Base-by-base conservation (phyloP, 768 basidiomycete genomes). In the Rhodotorula toruloides region DNA sequence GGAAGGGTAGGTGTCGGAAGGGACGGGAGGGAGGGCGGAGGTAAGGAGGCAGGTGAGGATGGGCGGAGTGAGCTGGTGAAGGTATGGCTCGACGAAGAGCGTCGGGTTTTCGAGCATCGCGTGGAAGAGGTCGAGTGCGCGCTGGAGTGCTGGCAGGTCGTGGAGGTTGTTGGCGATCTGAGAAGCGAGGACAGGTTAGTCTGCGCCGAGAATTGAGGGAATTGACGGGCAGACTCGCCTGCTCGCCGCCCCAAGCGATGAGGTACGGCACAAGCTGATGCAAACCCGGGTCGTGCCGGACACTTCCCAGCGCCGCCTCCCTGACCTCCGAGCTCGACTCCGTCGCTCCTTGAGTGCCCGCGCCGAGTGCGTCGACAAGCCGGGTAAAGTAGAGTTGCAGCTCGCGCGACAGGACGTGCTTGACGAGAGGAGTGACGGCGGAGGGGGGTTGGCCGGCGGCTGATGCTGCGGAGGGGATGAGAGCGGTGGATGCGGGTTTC, bases 21-120 rank as follows among this genome's bases (percentile, higher is more conserved):
- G 50, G 61, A 88, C 83, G 43, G 83, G 82, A 0, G 90, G 90
- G 7, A 98, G 84, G 25, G 87, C 83, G 2, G 90, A 88, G 68
- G 94, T 90, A 13, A 99, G 82, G 53, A 99, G 84, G 62, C 87
- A 87, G 10, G 94, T 96, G 39, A 99, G 84, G 58, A 97, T 84
- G 0, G 93, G 87, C 3, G 93, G 93, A 1, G 98, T 84, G 22
- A 98, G 82, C 87, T 98, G 94, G 74, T 98, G 96, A 74, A 96
- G 92, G 76, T 96, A 98, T 49, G 94, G 96, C 77, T 99, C 96
- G 31, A 97, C 85, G 76, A 97, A 97, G 10, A 99, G 80, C 0
- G 89, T 88, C 37, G 83, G 80, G 77, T 98, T 99, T 60, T 89
- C 87, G 54, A 96, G 79, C 21, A 97, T 81, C 4, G 91, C 89